Evolutionary conservation across 2,329 filamentous ascomycete species (phyloP), one percentile per base, ranked within the genome.

Genomic region (Phoma herbarum): DNA sequence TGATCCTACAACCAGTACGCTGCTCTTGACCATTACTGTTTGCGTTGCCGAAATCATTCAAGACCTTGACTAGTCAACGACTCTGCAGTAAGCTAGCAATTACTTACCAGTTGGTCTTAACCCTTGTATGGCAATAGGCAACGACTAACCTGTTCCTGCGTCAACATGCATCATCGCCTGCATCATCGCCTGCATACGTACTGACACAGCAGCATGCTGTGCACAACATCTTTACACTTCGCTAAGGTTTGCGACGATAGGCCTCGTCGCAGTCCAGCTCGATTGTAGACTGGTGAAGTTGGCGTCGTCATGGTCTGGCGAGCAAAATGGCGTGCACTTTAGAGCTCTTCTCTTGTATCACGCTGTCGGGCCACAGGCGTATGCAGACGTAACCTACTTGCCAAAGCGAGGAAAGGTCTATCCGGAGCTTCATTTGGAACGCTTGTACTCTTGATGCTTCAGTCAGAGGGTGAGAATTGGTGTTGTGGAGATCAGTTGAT

Each of bases 151-250:
- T 42, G 35, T 48, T 43, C 54, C 42, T 52, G 48, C 42, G 51
- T 52, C 9, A n/a, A 22, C 20, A n/a, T 18, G 43, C 33, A 35
- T 29, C 48, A 47, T 35, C 12, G n/a, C 20, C 28, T 18, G 43
- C 33, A 35, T 29, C 48, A 47, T 35, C 12, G n/a, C 20, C 28
- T 51, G 42, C 33, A 28, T 42, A 33, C 33, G 14, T 25, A 26
- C 45, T 31, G 20, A 42, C 54, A 57, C 26, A 7, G 16, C 35
- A 33, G 42, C n/a, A 52, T 52, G 48, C 23, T 37, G 54, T 57
- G 28, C 28, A 43, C 23, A 20, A 41, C 10, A 23, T 28, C 20
- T 45, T 41, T 18, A 3, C n/a, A n/a, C 20, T 39, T 20, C 9
- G 3, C 18, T 2, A 33, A 20, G 16, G 9, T 14, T 11, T 20